Evolutionary conservation across 2,329 filamentous ascomycete genomes (phyloP).

Genomic region (Sporothrix pallida): DNA sequence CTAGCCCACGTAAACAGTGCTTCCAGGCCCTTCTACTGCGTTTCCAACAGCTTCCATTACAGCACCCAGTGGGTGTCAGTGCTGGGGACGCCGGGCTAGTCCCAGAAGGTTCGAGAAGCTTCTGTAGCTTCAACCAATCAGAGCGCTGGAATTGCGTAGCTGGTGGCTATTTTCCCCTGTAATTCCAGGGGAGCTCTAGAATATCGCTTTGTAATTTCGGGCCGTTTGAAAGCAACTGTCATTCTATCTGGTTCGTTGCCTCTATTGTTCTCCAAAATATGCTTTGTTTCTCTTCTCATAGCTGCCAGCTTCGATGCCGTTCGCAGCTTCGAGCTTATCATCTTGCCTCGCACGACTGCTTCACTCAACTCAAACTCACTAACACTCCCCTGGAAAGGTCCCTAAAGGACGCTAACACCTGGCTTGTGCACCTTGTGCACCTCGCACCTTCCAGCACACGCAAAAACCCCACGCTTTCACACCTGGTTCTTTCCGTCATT

Average conservation of each 20-base stretch:
- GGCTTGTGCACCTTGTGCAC: not conserved
- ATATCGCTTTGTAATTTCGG: not conserved
- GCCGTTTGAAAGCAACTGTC: not conserved
- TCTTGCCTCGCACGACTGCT: not conserved
- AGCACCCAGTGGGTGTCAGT: not conserved
- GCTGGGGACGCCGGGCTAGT: not conserved
- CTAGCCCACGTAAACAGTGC: not conserved
- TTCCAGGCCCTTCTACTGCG: not conserved
- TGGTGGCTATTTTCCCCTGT: not conserved
- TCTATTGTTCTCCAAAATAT: not conserved
- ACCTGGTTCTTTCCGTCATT: not conserved
- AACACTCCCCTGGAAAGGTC: not conserved
- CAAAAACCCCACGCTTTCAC: not conserved
- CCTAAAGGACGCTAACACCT: not conserved
- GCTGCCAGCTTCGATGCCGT: not conserved
- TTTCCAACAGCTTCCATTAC: not conserved
- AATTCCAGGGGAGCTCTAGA: not conserved
- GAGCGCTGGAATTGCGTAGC: conserved; percentile 32
- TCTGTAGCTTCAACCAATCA: conserved; percentile 27
- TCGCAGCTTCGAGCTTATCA: not conserved
- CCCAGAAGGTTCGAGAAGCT: conserved; percentile 24
- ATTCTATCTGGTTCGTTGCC: not conserved
- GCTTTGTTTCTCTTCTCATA: not conserved
- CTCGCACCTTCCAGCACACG: conserved; percentile 2
- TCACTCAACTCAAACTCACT: not conserved